phyloP scores from a whole-genome alignment of 139 green algal species.

The Tetraselmis striata region DNA sequence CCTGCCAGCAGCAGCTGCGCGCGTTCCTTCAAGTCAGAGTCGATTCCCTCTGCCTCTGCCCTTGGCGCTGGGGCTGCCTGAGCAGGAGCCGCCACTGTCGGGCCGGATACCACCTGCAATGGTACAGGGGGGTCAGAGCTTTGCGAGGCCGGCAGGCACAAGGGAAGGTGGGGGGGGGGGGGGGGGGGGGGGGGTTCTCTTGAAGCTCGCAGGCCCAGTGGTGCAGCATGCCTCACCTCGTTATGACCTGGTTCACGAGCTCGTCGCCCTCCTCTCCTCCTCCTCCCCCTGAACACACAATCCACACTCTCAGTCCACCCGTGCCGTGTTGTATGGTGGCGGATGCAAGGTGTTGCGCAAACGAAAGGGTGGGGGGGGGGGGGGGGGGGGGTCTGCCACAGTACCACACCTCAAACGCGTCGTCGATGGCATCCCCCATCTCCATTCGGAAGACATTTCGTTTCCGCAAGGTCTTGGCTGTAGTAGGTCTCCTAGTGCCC shows the following conservation, averaged over 20 bases:
- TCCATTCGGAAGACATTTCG: conserved; percentile 95
- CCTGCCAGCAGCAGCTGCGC: too few species aligned
- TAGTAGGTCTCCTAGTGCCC: too few species aligned
- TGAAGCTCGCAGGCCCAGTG: too few species aligned
- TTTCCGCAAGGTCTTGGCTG: too few species aligned
- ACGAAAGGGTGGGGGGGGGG: too few species aligned
- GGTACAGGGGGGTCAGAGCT: not conserved
- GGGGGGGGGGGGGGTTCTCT: too few species aligned
- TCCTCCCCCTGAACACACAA: conserved; percentile 51
- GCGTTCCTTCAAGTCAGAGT: not conserved
- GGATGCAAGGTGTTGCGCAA: not conserved
- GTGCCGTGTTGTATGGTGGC: not conserved
- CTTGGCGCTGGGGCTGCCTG: not conserved
- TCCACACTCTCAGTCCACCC: not conserved
- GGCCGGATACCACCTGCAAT: not conserved
- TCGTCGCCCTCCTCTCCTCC: conserved; percentile 93
- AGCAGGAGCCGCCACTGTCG: not conserved
- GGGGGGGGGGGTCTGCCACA: not conserved
- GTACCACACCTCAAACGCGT: conserved; percentile 75
- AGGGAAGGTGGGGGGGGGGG: too few species aligned
- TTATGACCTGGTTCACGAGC: conserved; percentile 78
- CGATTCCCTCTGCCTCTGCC: not conserved
- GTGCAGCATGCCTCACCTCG: conserved; percentile 43
- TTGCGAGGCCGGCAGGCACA: too few species aligned
- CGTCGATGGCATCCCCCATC: conserved; percentile 94